These are phyloP conservation scores for Trichoderma virens DNA, from an alignment of 495 filamentous ascomycete genomes.

Conservation along the genomic window DNA sequence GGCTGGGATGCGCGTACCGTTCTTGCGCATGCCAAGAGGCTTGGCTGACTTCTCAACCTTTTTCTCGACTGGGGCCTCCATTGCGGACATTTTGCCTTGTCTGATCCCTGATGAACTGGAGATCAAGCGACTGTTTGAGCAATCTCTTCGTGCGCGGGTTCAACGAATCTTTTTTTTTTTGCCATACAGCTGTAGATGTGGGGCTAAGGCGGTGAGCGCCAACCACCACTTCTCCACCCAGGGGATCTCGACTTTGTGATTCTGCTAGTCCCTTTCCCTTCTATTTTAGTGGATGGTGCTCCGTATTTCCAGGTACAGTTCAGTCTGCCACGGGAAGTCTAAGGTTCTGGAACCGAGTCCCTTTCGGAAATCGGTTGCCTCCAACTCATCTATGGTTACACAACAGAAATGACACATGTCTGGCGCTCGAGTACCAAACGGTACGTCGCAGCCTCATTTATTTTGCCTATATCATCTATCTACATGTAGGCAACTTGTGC, in stretches of 20 bases:
- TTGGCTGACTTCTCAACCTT: conserved; percentile 16
- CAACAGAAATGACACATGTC: neutral
- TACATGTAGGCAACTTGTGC: too few relatives aligned
- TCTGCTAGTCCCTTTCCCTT: too few relatives aligned
- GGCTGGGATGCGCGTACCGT: conserved; percentile 39
- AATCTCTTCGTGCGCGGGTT: neutral
- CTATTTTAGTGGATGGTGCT: too few relatives aligned
- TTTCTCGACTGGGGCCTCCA: conserved; percentile 4
- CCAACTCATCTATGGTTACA: neutral
- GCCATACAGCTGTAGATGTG: neutral
- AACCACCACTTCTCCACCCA: neutral
- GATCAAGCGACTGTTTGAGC: conserved; percentile 13
- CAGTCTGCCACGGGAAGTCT: too few relatives aligned
- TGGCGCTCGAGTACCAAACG: neutral
- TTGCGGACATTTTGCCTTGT: conserved; percentile 17
- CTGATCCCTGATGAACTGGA: neutral
- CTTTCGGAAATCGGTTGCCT: too few relatives aligned
- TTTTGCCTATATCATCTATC: too few relatives aligned
- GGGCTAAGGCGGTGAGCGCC: conserved; percentile 1
- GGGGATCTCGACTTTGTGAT: neutral
- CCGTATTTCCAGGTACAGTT: too few relatives aligned
- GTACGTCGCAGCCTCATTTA: too few relatives aligned
- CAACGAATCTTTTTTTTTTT: neutral
- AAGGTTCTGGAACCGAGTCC: too few relatives aligned
- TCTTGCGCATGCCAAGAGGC: conserved; percentile 53